phyloP scores from a whole-genome alignment of 2,329 filamentous ascomycete species.

The Dactylellina parvicollis region DNA sequence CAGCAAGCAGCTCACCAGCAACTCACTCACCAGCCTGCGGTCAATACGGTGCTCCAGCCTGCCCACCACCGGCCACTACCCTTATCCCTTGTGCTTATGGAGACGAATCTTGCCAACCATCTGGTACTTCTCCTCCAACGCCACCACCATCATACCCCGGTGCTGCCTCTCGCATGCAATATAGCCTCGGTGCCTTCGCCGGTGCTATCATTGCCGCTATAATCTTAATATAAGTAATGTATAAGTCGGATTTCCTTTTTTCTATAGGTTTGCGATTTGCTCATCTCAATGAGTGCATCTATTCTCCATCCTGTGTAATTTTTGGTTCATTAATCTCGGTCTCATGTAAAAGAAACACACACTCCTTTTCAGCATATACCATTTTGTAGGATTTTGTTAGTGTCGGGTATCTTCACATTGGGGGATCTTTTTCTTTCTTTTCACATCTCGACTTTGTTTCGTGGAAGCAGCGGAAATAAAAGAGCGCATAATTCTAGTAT shows the following conservation, averaged over 20 bases:
- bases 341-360: not conserved
- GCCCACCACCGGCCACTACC: constrained; percentile 13
- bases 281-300: constrained; percentile 1
- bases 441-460: not conserved
- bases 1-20: not conserved
- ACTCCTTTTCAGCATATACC: not conserved
- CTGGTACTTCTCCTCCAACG: not conserved
- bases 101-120: constrained; percentile 18
- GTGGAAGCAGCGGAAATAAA: not conserved
- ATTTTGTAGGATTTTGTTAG: constrained; percentile 5
- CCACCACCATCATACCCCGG: constrained; percentile 31
- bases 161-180: constrained; percentile 31
- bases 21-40: too few species aligned
- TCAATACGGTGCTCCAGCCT: constrained; percentile 11
- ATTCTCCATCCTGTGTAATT: constrained; percentile 9
- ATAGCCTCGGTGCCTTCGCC: constrained; percentile 25
- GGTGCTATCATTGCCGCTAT: constrained; percentile 24
- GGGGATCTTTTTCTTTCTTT: not conserved
- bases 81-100: constrained; percentile 10
- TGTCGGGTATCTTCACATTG: constrained; percentile 2
- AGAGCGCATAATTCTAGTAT: not conserved
- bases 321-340: not conserved
- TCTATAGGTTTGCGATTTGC: not conserved
- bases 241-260: not conserved
- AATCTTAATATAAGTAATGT: constrained; percentile 40